Evolutionary conservation across 179 eudicot species (phyloP), one percentile per base, ranked within the genome.

Genomic region (Sideroxylon spinosum): DNA sequence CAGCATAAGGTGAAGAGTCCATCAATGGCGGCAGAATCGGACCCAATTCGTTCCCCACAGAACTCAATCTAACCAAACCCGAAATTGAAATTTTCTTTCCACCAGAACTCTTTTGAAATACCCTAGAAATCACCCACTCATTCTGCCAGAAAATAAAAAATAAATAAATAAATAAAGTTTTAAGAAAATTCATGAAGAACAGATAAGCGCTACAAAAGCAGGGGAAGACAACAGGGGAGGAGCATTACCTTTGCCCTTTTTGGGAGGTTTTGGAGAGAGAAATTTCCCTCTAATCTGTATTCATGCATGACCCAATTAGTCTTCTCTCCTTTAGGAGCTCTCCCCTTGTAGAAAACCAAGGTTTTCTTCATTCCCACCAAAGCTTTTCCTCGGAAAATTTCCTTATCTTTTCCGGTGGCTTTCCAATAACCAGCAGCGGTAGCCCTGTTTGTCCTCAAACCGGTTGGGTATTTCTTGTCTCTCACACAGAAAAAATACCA

Each of bases 341-440:
- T 87, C 0, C 98, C 98, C 46, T 68, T 86, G 88, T 94, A 94
- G 81, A 94, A 94, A 61, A 94, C 98, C 64, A 94, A 55, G 50
- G 98, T 94, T 84, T 94, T 94, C 91, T 94, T 94, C 98, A 94
- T 94, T 2, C 98, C 98, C 1, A 94, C 91, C 17, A 92, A 89
- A 0, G 88, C 71, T 81, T 87, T 89, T 17, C 89, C 92, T 11
- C 89, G 81, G 68, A 80, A 86, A 69, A 94, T 91, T 52, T 94
- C 97, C 68, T 87, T 94, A 52, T 94, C 98, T 85, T 94, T 94
- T 7, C 98, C 98, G 1, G 98, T 94, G 9, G 98, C 97, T 78
- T 94, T 94, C 98, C 98, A 94, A 78, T 92, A 94, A 0, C 98
- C 98, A 2, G 89, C 86, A 6, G 89, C 89, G 57, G 98, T 94